A percentile compares a stretch with the other conserved stretches of the same genome.
phyloP scores from a whole-genome alignment of 1,284 basidiomycete genomes.

The Trichosporon asahii region DNA sequence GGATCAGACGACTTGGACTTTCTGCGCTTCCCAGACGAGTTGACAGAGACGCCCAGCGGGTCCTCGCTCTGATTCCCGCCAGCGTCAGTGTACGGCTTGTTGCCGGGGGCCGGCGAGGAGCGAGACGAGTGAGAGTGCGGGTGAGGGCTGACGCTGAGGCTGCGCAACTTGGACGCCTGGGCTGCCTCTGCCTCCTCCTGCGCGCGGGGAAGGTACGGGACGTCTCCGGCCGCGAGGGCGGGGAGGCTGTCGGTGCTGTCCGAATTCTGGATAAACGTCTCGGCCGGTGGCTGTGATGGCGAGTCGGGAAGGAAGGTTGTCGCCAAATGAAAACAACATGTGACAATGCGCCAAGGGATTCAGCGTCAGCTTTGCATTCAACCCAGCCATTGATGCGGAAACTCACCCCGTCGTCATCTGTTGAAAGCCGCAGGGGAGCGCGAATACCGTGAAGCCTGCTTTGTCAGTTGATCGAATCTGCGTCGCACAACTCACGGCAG shows the following conservation, averaged over 20 bases:
- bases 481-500: slow-evolving; percentile 7
- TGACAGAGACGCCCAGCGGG: neutral
- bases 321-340: slow-evolving; percentile 7
- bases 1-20: neutral
- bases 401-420: slow-evolving; percentile 29
- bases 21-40: neutral
- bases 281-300: slow-evolving; percentile 32
- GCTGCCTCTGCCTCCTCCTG: slow-evolving; percentile 12
- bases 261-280: slow-evolving; percentile 41
- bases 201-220: slow-evolving; percentile 16
- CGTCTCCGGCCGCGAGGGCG: slow-evolving; percentile 22
- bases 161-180: slow-evolving; percentile 6
- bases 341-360: slow-evolving; percentile 1
- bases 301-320: neutral
- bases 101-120: neutral
- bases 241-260: slow-evolving; percentile 43
- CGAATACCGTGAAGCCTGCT: neutral
- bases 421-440: slow-evolving; percentile 18
- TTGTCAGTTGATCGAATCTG: neutral
- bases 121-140: neutral
- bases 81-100: neutral
- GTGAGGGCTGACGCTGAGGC: neutral
- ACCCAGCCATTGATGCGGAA: neutral
- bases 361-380: neutral
- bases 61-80: neutral